Percentiles rank a stretch among this genome's conserved stretches.
These are phyloP conservation scores for Mycena albidolilacea DNA, from an alignment of 768 basidiomycete genomes.

Conservation along the genomic window DNA sequence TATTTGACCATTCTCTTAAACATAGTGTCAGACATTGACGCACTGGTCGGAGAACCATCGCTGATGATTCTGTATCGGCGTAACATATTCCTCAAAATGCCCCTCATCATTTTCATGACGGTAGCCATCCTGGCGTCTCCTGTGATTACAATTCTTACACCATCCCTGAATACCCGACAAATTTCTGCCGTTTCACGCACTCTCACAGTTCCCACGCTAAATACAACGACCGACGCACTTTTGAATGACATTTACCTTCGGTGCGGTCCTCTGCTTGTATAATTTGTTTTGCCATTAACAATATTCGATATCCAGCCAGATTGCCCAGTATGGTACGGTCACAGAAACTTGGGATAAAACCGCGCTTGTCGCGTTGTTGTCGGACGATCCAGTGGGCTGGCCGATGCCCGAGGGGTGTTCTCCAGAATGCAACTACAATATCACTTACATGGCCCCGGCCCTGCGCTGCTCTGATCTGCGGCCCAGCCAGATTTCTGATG, in stretches of 20 bases:
- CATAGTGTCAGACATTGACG: constrained; percentile 17
- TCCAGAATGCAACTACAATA: constrained; percentile 24
- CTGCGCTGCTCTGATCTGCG: neutral
- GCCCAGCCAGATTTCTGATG: constrained; percentile 21
- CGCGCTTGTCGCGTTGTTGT: constrained; percentile 12
- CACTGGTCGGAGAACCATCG: neutral
- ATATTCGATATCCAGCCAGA: neutral
- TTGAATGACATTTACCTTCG: neutral
- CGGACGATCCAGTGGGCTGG: constrained; percentile 19
- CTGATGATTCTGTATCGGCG: neutral
- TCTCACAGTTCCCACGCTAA: constrained; percentile 24
- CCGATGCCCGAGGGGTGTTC: constrained; percentile 27
- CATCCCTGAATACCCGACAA: constrained; percentile 12
- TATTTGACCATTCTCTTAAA: neutral
- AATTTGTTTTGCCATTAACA: neutral
- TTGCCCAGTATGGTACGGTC: neutral
- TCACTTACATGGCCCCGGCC: constrained; percentile 20
- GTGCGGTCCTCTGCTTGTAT: neutral
- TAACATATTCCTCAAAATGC: constrained; percentile 6
- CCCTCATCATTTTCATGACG: neutral
- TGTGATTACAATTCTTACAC: constrained; percentile 21
- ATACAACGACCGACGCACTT: constrained; percentile 12
- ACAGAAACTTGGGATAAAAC: constrained; percentile 19
- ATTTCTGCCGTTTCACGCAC: neutral
- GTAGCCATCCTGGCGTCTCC: constrained; percentile 8